Evolutionary conservation across 176 grass and related monocot genomes (phyloP).

Genomic region (Eremochloa ophiuroides): DNA sequence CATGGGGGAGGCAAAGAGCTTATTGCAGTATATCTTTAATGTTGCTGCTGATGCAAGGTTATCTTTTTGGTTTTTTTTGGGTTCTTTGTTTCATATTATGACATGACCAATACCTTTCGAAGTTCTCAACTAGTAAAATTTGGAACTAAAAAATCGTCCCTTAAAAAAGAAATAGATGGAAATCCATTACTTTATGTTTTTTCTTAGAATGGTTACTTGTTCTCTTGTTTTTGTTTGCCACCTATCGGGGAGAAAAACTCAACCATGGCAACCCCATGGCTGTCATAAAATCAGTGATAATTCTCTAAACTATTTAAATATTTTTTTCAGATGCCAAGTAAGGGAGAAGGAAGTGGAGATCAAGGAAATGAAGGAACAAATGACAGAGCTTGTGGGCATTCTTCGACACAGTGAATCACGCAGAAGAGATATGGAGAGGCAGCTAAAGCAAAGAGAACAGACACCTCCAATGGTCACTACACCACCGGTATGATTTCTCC

Average conservation of each 20-base stretch:
- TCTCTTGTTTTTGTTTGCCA: neutral
- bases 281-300: neutral
- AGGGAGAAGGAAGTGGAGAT: constrained; percentile 83
- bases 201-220: neutral
- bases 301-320: constrained; percentile 16
- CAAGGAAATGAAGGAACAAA: constrained; percentile 93
- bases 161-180: neutral
- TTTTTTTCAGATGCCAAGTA: constrained; percentile 57
- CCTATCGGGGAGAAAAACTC: neutral
- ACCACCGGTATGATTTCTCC: constrained; percentile 51
- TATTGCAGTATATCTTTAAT: constrained; percentile 84
- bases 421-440: constrained; percentile 84
- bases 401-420: constrained; percentile 75
- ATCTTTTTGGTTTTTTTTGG: neutral
- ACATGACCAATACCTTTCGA: neutral
- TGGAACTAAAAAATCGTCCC: constrained; percentile 7
- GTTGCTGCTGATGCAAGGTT: constrained; percentile 90
- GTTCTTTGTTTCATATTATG: constrained; percentile 8
- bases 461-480: constrained; percentile 50
- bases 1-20: constrained; percentile 88
- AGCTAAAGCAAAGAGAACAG: constrained; percentile 75
- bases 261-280: neutral
- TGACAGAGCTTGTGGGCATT: constrained; percentile 84
- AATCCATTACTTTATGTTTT: neutral
- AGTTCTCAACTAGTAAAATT: neutral